Evolutionary conservation across 2,329 filamentous ascomycete genomes (phyloP).

Genomic region (Exophiala mesophila): DNA sequence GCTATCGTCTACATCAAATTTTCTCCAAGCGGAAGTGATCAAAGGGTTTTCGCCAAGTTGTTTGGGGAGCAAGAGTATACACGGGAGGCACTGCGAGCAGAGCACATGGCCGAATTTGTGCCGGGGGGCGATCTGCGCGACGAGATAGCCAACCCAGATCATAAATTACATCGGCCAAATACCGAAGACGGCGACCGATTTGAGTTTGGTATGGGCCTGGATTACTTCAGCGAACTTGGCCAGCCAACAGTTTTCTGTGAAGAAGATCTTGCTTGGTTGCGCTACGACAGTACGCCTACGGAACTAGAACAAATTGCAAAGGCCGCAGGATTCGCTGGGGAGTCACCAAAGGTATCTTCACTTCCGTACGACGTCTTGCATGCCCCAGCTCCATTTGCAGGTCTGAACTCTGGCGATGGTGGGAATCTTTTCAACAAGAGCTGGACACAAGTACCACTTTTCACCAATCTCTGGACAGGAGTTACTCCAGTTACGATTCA

Average conservation of each 20-base stretch:
- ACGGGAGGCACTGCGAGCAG: constrained; percentile 40
- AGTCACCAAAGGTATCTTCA: background rate
- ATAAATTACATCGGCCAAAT: constrained; percentile 1
- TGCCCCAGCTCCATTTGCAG: background rate
- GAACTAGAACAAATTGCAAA: background rate
- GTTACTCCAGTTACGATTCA: constrained; percentile 13
- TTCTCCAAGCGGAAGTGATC: constrained; percentile 36
- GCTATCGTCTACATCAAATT: constrained; percentile 29
- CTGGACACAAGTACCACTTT: constrained; percentile 12
- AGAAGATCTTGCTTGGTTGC: constrained; percentile 39
- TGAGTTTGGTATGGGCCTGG: constrained; percentile 50
- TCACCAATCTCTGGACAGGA: constrained; percentile 18
- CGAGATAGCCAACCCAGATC: constrained; percentile 24
- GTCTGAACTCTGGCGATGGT: background rate
- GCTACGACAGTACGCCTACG: too few species aligned
- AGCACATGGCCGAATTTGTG: constrained; percentile 34
- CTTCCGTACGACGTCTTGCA: background rate
- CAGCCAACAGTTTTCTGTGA: constrained; percentile 40
- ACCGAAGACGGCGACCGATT: constrained; percentile 37
- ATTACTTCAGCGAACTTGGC: constrained; percentile 49
- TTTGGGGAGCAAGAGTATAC: constrained; percentile 51
- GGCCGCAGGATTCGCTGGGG: background rate
- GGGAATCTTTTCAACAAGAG: background rate
- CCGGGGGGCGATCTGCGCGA: constrained; percentile 35
- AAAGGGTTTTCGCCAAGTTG: constrained; percentile 48